These are phyloP conservation scores for Coniophora puteana DNA, from an alignment of 1,284 basidiomycete genomes.

Conservation along the genomic window DNA sequence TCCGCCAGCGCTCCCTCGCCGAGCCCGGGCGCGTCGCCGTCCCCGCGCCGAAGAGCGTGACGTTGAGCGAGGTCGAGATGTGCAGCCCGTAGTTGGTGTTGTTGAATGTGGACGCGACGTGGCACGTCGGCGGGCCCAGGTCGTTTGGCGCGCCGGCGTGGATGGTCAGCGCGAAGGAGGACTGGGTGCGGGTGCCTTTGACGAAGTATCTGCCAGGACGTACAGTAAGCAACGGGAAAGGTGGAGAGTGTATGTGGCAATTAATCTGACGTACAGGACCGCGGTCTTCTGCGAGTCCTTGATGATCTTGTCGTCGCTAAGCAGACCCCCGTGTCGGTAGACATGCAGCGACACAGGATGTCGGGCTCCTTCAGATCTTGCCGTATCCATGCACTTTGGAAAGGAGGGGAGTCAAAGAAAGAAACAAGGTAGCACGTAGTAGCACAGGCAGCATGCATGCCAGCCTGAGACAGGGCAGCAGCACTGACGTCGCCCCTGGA, in stretches of 20 bases:
- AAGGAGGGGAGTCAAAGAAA: too few species aligned
- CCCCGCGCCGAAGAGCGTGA: too few species aligned
- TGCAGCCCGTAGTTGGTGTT: conserved; percentile 10
- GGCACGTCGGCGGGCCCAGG: conserved; percentile 18
- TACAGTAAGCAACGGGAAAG: conserved; percentile 1
- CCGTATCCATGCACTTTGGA: neutral
- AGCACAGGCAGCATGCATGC: too few species aligned
- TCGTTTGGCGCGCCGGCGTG: conserved; percentile 17
- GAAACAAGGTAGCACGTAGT: too few species aligned
- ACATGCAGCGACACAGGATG: conserved; percentile 19
- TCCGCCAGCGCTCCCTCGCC: too few species aligned
- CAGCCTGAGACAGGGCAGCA: too few species aligned
- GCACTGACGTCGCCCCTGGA: too few species aligned
- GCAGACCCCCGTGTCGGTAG: conserved; percentile 20
- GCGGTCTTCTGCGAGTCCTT: conserved; percentile 23
- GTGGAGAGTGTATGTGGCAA: neutral
- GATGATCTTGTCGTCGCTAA: conserved; percentile 20
- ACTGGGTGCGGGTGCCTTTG: conserved; percentile 16
- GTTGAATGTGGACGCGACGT: conserved; percentile 26
- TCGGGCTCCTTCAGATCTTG: neutral
- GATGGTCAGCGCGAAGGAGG: conserved; percentile 16
- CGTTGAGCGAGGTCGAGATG: too few species aligned
- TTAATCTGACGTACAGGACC: conserved; percentile 14
- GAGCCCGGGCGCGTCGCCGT: too few species aligned
- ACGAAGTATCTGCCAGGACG: conserved; percentile 19